phyloP scores from a whole-genome alignment of 371 early-diverging fungal genomes.

The Rhizopus microsporus region DNA sequence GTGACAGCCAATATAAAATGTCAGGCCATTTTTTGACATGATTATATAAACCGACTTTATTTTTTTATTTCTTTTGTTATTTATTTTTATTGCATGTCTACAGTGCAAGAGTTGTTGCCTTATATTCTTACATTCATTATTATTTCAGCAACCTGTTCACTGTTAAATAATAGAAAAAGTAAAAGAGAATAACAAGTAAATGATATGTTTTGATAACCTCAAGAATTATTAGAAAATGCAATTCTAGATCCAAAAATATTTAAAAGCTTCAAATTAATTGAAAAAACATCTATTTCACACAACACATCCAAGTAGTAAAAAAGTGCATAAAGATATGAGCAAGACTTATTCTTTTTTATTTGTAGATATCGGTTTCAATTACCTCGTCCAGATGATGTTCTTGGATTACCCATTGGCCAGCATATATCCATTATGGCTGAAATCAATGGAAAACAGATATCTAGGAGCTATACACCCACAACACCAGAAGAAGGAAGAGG shows the following conservation, averaged over 20 bases:
- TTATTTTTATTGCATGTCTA: constrained; percentile 5
- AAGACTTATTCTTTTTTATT: not conserved
- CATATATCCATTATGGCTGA: constrained; percentile 83
- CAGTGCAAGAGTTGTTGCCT: constrained; percentile 16
- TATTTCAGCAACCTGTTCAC: constrained; percentile 12
- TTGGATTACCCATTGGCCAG: constrained; percentile 88
- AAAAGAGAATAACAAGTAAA: not conserved
- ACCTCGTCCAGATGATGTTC: constrained; percentile 54
- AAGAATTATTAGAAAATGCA: constrained; percentile 6
- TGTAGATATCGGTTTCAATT: constrained; percentile 81
- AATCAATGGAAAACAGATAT: constrained; percentile 77
- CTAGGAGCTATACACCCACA: constrained; percentile 89
- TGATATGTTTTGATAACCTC: too few relatives aligned
- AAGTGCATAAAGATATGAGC: not conserved
- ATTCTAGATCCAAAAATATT: constrained; percentile 65
- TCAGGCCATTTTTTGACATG: not conserved
- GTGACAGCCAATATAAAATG: not conserved
- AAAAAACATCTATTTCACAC: constrained; percentile 66
- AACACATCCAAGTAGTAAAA: constrained; percentile 74
- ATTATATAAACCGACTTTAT: not conserved
- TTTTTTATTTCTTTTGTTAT: constrained; percentile 1
- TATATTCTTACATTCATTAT: constrained; percentile 5
- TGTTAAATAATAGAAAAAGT: constrained; percentile 17
- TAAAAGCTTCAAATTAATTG: constrained; percentile 70
- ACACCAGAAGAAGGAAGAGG: constrained; percentile 76